Evolutionary conservation across 257 asterid genomes (phyloP), one percentile per base, ranked within the genome.

Genomic region (Anisodus tanguticus): DNA sequence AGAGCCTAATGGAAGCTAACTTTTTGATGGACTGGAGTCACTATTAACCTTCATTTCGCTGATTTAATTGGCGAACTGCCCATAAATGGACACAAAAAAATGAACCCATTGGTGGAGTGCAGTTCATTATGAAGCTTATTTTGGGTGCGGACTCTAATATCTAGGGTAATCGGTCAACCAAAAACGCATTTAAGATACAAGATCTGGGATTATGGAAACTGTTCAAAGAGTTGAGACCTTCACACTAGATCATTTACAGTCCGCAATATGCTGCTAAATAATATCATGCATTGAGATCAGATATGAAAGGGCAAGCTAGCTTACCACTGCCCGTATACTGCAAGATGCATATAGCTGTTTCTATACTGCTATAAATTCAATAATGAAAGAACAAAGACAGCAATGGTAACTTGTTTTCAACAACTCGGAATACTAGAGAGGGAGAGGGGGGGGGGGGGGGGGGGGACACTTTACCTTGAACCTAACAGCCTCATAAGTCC

Each of bases 401-500:
- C 19, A 76, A 51, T 12, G 13, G 53, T 39, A 35, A 13, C 45
- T 67, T 35, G 9, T 67, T 35, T 15, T 68, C 77, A 68, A 35
- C 53, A 8, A 26, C 81, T 58, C 35, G 1, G 35, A 31, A 31
- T 1, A 31, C 35, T 31, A 31, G 35, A 47, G 80, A 19, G 16
- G 5, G 79, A 47, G 60, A 15, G n/a, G 4, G 63, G 15, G 63
- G 4, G n/a, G 13, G 76, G 12, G 62, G 22, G 13, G 22, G n/a
- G n/a, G n/a, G n/a, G n/a, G n/a, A n/a, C n/a, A 76, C 54, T 72
- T 53, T 79, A 89, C 91, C 90, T 87, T 89, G 89, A 43, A 82
- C 62, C 88, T 87, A 78, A 89, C 35, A 70, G 90, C 90, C 81
- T 89, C 90, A 17, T 85, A 86, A 81, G 91, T 87, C 57, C 90